A percentile compares a stretch with the other conserved stretches of the same genome.
Conservation (phyloP, 257 asterid genomes). For the Vinca minor region DNA sequence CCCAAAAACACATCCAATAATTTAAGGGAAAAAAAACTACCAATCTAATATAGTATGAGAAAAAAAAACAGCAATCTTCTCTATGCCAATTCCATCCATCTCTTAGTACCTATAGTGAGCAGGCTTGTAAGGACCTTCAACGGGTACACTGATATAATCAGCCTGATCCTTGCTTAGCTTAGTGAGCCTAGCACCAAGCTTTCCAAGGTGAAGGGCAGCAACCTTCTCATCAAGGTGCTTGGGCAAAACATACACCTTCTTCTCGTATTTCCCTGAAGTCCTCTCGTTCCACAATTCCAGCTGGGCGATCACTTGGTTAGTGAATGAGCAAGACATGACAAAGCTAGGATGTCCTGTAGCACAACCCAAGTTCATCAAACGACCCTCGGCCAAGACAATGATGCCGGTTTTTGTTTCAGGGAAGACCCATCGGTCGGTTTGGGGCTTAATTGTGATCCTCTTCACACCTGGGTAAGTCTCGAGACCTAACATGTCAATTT, state of each 20-base stretch:
- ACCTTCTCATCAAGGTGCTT: conserved; percentile 58
- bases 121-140: conserved; percentile 66
- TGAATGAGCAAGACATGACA: conserved; percentile 58
- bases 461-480: conserved; percentile 51
- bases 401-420: conserved; percentile 39
- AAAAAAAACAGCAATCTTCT: conserved; percentile 6
- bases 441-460: conserved; percentile 52
- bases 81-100: background rate
- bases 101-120: conserved; percentile 46
- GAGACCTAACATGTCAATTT: conserved; percentile 50
- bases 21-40: background rate
- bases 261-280: conserved; percentile 42
- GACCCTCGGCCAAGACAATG: conserved; percentile 50
- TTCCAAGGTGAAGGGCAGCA: conserved; percentile 55
- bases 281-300: conserved; percentile 58
- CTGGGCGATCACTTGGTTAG: conserved; percentile 61
- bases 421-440: conserved; percentile 52
- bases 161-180: conserved; percentile 45
- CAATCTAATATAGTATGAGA: background rate
- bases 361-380: conserved; percentile 63
- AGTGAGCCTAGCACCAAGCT: conserved; percentile 53
- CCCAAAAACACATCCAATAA: conserved; percentile 11
- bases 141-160: conserved; percentile 41
- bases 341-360: conserved; percentile 63
- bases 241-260: conserved; percentile 50